These are phyloP conservation scores for Globisporangium recalcitrans DNA, from an alignment of 352 stramenopile species.

Conservation along the genomic window DNA sequence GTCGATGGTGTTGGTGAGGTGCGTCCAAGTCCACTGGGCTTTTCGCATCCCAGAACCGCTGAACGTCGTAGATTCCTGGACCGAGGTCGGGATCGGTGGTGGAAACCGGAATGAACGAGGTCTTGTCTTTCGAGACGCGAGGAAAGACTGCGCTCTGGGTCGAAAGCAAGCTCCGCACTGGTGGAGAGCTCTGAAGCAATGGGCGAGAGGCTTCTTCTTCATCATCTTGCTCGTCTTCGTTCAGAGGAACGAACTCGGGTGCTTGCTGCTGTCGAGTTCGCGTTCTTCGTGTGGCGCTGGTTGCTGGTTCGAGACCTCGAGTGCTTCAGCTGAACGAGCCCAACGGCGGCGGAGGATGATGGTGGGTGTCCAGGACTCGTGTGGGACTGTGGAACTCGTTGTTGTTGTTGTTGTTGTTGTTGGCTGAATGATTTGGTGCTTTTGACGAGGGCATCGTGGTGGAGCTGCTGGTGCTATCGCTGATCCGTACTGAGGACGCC, in stretches of 20 bases:
- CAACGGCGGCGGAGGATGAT: not conserved
- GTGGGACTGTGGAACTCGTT: not conserved
- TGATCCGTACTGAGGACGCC: not conserved
- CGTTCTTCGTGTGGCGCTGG: not conserved
- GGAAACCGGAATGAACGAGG: not conserved
- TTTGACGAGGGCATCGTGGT: not conserved
- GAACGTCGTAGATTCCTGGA: slow-evolving; percentile 36
- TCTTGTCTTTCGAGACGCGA: slow-evolving; percentile 4
- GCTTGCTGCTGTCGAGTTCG: not conserved
- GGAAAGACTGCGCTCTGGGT: slow-evolving; percentile 14
- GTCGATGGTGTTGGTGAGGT: not conserved
- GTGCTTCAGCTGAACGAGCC: slow-evolving; percentile 9
- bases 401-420: not conserved
- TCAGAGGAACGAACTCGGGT: not conserved
- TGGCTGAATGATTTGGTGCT: not conserved
- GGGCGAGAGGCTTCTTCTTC: not conserved
- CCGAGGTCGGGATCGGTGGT: slow-evolving; percentile 14
- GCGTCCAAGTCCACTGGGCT: not conserved
- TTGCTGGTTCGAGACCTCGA: slow-evolving; percentile 5
- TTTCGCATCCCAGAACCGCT: slow-evolving; percentile 38
- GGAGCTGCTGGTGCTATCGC: not conserved
- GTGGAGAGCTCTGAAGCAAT: not conserved
- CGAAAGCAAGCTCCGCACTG: slow-evolving; percentile 6
- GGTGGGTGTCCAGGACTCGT: not conserved
- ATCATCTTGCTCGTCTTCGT: not conserved